phyloP scores from a whole-genome alignment of 768 basidiomycete species.

The Leccinum sublutescens region DNA sequence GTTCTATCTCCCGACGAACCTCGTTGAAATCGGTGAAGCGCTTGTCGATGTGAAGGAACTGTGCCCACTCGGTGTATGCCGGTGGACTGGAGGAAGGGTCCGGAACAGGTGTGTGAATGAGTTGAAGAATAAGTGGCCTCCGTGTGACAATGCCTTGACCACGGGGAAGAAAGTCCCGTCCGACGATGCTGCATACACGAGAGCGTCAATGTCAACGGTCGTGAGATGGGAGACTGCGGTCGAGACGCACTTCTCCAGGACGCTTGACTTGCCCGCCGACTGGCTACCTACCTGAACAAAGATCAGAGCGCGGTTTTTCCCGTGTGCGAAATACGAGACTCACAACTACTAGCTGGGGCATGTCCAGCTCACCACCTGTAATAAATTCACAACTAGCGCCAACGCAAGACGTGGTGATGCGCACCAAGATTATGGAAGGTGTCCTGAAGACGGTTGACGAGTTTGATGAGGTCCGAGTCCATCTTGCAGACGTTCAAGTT shows the following conservation, averaged over 20 bases:
- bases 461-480: conserved; percentile 92
- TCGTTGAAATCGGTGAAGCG: conserved; percentile 96
- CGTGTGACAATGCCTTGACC: conserved; percentile 95
- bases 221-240: conserved; percentile 2
- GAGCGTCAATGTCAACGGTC: not conserved
- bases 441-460: conserved; percentile 94
- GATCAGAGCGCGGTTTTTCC: not conserved
- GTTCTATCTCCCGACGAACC: conserved; percentile 94
- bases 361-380: conserved; percentile 84
- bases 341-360: conserved; percentile 90
- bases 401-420: conserved; percentile 27
- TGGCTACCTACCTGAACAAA: conserved; percentile 83
- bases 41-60: conserved; percentile 96
- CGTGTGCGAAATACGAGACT: conserved; percentile 30
- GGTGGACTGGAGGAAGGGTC: conserved; percentile 43
- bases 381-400: conserved; percentile 13
- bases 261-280: conserved; percentile 94
- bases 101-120: conserved; percentile 84
- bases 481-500: conserved; percentile 41
- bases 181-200: conserved; percentile 72
- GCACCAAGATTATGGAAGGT: conserved; percentile 85
- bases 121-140: conserved; percentile 91
- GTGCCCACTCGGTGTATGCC: conserved; percentile 81
- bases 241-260: conserved; percentile 82
- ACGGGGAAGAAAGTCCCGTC: conserved; percentile 85